phyloP scores from a whole-genome alignment of 2,329 filamentous ascomycete species.

The Neonectria faginata region DNA sequence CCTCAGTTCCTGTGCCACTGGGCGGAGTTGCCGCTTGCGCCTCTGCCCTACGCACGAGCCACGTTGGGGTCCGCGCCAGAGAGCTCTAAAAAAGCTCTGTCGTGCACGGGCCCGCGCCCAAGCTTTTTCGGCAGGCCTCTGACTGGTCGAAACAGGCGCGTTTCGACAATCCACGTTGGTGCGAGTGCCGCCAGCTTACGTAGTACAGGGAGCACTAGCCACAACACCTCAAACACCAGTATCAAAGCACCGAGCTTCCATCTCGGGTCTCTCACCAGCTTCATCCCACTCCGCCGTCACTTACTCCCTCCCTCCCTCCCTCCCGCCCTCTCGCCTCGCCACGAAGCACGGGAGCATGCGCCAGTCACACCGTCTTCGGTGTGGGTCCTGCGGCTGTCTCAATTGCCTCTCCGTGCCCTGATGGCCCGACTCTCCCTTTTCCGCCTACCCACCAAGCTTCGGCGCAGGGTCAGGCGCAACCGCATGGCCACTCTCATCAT shows the following conservation, averaged over 20 bases:
- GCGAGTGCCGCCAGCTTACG: conserved; percentile 25
- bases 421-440: conserved; percentile 61
- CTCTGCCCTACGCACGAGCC: conserved; percentile 39
- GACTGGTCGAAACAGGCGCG: conserved; percentile 39
- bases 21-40: conserved; percentile 33
- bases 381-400: conserved; percentile 40
- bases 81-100: conserved; percentile 16
- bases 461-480: conserved; percentile 68
- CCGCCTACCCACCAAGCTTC: conserved; percentile 67
- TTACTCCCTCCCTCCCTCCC: conserved; percentile 13
- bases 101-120: conserved; percentile 3
- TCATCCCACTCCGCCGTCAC: conserved; percentile 13
- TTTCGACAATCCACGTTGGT: conserved; percentile 5
- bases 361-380: conserved; percentile 33
- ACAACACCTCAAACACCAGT: conserved; percentile 12
- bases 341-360: conserved; percentile 38
- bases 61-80: conserved; percentile 13
- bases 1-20: conserved; percentile 35
- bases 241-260: conserved; percentile 2
- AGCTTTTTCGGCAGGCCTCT: conserved; percentile 9
- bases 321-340: conserved; percentile 14
- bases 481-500: conserved; percentile 66
- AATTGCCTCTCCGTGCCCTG: conserved; percentile 30
- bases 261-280: conserved; percentile 6
- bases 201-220: conserved; percentile 17